Evolutionary conservation across 202 grass and related monocot species (phyloP), one percentile per base, ranked within the genome.

Genomic region (Brachypodium distachyon): DNA sequence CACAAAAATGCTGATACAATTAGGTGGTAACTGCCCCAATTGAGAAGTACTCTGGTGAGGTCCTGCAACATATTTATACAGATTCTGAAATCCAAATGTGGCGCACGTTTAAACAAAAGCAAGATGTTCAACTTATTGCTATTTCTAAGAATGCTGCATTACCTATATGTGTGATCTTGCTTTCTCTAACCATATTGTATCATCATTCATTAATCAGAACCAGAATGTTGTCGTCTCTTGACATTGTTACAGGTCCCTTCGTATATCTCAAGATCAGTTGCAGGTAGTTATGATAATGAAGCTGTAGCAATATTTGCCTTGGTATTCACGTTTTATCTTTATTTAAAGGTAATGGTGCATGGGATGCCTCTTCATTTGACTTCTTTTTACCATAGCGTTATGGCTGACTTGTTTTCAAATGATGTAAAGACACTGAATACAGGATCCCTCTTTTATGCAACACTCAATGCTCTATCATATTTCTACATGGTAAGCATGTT

Each of bases 211-310:
- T 76, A 42, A 78, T 82, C 44, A 13, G 28, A 42, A 78, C 77
- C 44, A 13, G 28, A 69, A 58, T 72, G 33, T 12, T 44, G 5
- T 81, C 22, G 21, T 81, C 79, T 73, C 29, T 57, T 67, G 44
- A 56, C 40, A 48, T 84, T 60, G 19, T 83, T 72, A 29, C 73
- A 99, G 96, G 96, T 99, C 29, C 96, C 96, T 29, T 99, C 96
- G 12, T 99, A 99, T 44, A 99, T 99, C 75, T 99, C 96, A 62
- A 85, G 96, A 84, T 99, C 96, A 17, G 96, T 99, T 81, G 96
- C 96, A 41, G 96, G 96, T 48, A 99, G 96, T 75, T 99, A 99
- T 89, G 96, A 99, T 70, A 99, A 99, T 85, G 96, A 99, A 93
- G 96, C 96, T 83, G 92, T 99, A 78, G 96, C 96, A 47, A 99